Conservation (phyloP, 805 yeast genomes). For the Pichia scutulata region DNA sequence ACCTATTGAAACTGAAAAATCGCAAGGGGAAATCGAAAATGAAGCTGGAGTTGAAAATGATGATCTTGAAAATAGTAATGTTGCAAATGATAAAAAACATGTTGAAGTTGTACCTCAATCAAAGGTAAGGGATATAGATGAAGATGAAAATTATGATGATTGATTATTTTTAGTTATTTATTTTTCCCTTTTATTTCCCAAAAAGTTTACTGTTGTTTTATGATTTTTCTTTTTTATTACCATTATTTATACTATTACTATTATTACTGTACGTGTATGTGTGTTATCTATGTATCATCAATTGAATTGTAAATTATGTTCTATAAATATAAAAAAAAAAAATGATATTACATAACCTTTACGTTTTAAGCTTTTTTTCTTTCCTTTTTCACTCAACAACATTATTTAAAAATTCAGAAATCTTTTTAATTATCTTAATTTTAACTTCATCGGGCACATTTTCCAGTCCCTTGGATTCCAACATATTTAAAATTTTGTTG, state of each 20-base stretch:
- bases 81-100: not conserved
- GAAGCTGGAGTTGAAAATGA: slow-evolving; percentile 1
- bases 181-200: not conserved
- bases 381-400: slow-evolving; percentile 28
- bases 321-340: not conserved
- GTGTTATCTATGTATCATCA: not conserved
- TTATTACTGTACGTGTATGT: not conserved
- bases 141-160: slow-evolving; percentile 33
- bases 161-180: slow-evolving; percentile 13
- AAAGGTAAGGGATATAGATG: slow-evolving; percentile 27
- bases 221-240: not conserved
- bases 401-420: slow-evolving; percentile 50
- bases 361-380: not conserved
- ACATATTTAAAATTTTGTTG: slow-evolving; percentile 39
- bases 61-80: not conserved
- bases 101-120: not conserved
- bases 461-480: slow-evolving; percentile 60
- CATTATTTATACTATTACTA: not conserved
- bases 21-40: not conserved
- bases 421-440: slow-evolving; percentile 48
- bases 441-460: slow-evolving; percentile 64
- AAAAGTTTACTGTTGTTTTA: not conserved
- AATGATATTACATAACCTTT: not conserved
- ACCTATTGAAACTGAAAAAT: not conserved
- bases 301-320: not conserved